Evolutionary conservation across 352 stramenopile genomes (phyloP), one percentile per base, ranked within the genome.

Genomic region (Lagenidium giganteum): DNA sequence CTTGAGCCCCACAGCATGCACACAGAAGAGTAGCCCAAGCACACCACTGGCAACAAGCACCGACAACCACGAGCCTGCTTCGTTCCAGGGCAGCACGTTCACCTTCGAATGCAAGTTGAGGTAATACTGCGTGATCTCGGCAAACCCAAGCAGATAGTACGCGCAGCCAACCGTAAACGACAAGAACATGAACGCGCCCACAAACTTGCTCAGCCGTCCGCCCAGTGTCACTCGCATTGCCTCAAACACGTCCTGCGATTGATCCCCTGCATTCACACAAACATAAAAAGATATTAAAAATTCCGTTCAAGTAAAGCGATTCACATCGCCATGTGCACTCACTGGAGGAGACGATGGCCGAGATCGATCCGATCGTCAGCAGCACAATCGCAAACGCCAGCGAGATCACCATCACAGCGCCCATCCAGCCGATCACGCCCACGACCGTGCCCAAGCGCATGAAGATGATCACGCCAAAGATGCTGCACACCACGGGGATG

Each of bases 381-480:
- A 71, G 58, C 21, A 66, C 65, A 42, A 78, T 48, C 1, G 46
- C 21, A 47, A 82, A 82, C 28, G 60, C 61, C 11, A 54, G 22
- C 9, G 27, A 28, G 42, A 82, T 51, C 9, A 64, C 45, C 3
- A 48, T 27, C 45, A 36, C 55, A 18, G 65, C 40, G 22, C 54
- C 37, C 14, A 43, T 32, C 7, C 73, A 25, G 0, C 69, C 69
- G 3, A 75, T 27, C 8, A 47, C 26, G 32, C 69, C 69, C 5
- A 82, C 63, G 16, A 76, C 50, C 17, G 51, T 28, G 3, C 65
- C 69, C 20, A 82, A 52, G 2, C 66, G 62, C 56, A 82, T 74
- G 45, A 82, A 74, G 44, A 82, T 59, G 38, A 76, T 61, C 21
- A 77, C 63, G 47, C 63, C 66, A 40, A 82, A 71, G 53, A 82